Percentiles rank a stretch among this genome's conserved stretches.
These are phyloP conservation scores for Torulaspora franciscae DNA, from an alignment of 805 yeast genomes.

Conservation along the genomic window DNA sequence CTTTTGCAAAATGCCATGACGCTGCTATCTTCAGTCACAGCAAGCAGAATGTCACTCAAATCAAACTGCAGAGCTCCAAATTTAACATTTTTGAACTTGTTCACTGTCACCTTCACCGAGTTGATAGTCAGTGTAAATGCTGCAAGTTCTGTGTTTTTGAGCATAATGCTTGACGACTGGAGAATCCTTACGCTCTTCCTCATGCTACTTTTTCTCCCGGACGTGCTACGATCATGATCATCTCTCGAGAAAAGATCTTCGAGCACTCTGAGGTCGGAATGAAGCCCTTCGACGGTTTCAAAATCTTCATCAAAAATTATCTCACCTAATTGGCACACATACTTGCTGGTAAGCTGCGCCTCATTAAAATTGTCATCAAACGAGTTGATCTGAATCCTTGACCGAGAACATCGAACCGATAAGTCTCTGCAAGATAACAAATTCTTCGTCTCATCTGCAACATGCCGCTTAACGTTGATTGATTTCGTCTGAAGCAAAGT, in stretches of 20 bases:
- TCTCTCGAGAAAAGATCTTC: not conserved
- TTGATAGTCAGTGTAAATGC: slow-evolving; percentile 16
- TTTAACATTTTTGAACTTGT: slow-evolving; percentile 7
- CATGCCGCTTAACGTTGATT: slow-evolving; percentile 2
- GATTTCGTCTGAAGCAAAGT: slow-evolving; percentile 10
- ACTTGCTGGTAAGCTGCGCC: slow-evolving; percentile 10
- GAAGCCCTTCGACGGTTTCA: slow-evolving; percentile 1
- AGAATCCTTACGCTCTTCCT: slow-evolving; percentile 29
- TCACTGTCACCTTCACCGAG: slow-evolving; percentile 11
- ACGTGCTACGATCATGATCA: not conserved
- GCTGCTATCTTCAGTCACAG: slow-evolving; percentile 15
- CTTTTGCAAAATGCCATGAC: slow-evolving; percentile 14
- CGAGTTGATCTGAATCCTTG: slow-evolving; percentile 12
- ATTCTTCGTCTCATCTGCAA: not conserved
- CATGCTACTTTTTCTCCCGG: slow-evolving; percentile 10
- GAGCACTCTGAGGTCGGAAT: slow-evolving; percentile 3
- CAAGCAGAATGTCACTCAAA: slow-evolving; percentile 11
- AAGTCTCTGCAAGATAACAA: slow-evolving; percentile 2
- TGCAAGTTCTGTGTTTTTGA: slow-evolving; percentile 20
- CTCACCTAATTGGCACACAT: slow-evolving; percentile 5
- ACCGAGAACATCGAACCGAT: slow-evolving; percentile 7
- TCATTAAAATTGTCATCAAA: slow-evolving; percentile 11
- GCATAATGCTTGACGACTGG: slow-evolving; percentile 24
- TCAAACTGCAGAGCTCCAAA: slow-evolving; percentile 22
- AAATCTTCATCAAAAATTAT: slow-evolving; percentile 6